A percentile compares a stretch with the other conserved stretches of the same genome.
phyloP scores from a whole-genome alignment of 2,329 filamentous ascomycete species.

The Hypoxylon sp. region DNA sequence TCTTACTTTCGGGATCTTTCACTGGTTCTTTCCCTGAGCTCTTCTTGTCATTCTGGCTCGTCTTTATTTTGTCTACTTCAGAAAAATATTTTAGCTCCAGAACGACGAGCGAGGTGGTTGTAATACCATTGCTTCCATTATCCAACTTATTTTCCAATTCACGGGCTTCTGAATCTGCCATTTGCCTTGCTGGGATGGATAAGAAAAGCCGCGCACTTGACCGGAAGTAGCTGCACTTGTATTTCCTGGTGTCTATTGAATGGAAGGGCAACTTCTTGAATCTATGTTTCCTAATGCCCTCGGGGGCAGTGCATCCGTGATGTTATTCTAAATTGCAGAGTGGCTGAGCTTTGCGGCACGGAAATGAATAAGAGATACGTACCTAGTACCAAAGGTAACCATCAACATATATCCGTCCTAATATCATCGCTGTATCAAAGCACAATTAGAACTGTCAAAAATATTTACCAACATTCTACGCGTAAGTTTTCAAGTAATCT shows the following conservation, averaged over 20 bases:
- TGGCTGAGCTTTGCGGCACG: neutral
- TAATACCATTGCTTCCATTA: neutral
- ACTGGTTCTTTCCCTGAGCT: neutral
- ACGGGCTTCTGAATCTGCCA: neutral
- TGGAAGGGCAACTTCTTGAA: neutral
- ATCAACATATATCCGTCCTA: too few relatives aligned
- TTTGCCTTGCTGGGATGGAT: neutral
- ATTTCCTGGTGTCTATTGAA: neutral
- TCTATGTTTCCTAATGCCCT: neutral
- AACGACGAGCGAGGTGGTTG: neutral
- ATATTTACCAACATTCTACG: too few relatives aligned
- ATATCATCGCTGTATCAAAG: too few relatives aligned
- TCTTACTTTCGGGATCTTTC: neutral
- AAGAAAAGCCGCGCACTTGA: neutral
- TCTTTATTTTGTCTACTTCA: neutral
- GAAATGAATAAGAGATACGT: neutral
- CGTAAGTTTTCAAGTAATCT: too few relatives aligned
- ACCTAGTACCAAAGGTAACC: too few relatives aligned
- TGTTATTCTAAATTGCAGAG: neutral
- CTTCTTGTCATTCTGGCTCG: neutral
- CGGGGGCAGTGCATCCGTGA: neutral
- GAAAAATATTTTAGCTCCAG: neutral
- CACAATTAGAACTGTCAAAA: too few relatives aligned
- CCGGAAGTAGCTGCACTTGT: neutral
- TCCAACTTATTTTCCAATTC: neutral